Conservation (phyloP, 352 stramenopile genomes). For the Thalassiosira mediterranea region DNA sequence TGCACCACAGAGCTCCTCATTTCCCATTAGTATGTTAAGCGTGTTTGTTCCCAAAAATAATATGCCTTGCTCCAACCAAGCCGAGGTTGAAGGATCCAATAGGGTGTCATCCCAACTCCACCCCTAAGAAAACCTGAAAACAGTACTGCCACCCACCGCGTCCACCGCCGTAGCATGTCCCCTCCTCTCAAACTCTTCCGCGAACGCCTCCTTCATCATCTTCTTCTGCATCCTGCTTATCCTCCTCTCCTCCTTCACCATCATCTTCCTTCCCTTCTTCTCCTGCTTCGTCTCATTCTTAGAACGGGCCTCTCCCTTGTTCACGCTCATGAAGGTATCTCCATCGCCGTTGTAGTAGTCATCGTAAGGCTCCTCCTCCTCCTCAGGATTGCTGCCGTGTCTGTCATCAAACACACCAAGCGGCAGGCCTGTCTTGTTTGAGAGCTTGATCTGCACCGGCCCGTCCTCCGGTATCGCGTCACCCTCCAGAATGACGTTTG, state of each 20-base stretch:
- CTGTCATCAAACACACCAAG: constrained; percentile 87
- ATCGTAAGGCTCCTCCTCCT: constrained; percentile 52
- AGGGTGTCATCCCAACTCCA: too few relatives aligned
- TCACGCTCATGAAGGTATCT: constrained; percentile 71
- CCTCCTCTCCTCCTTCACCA: constrained; percentile 91
- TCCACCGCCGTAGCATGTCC: constrained; percentile 52
- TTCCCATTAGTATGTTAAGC: too few relatives aligned
- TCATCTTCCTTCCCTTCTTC: constrained; percentile 91
- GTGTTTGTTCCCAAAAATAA: too few relatives aligned
- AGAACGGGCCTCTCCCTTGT: constrained; percentile 76
- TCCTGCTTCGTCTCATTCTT: constrained; percentile 90
- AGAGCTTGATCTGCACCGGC: constrained; percentile 88
- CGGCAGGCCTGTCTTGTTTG: constrained; percentile 94
- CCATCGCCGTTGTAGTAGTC: constrained; percentile 19
- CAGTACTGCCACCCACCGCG: constrained; percentile 68
- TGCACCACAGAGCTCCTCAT: too few relatives aligned
- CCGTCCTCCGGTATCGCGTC: constrained; percentile 48
- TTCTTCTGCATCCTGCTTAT: constrained; percentile 93
- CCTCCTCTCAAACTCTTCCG: constrained; percentile 87
- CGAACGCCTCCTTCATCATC: constrained; percentile 91
- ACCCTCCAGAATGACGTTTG: constrained; percentile 17
- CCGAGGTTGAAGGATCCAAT: too few relatives aligned
- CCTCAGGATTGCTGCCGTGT: constrained; percentile 21
- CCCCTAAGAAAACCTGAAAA: constrained; percentile 70
- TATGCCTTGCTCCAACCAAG: too few relatives aligned